A percentile compares a stretch with the other conserved stretches of the same genome.
Conservation (phyloP, 148 eudicot genomes). For the Chenopodium album region DNA sequence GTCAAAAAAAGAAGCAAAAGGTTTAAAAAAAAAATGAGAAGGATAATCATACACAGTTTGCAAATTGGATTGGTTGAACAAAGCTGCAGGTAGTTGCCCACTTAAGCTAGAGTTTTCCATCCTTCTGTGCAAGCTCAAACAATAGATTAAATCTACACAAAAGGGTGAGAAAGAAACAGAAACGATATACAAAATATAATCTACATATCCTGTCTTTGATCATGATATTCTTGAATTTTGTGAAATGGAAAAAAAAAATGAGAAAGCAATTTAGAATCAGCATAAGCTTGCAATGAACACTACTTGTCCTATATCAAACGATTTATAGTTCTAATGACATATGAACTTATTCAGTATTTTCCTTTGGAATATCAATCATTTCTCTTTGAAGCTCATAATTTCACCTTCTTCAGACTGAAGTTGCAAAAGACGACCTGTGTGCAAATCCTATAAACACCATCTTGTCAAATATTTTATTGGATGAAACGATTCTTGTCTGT, state of each 20-base stretch:
- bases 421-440: neutral
- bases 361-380: neutral
- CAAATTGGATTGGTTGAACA: constrained; percentile 27
- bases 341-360: neutral
- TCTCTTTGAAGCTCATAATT: neutral
- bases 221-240: neutral
- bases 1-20: neutral
- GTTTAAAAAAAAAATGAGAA: neutral
- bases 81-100: constrained; percentile 26
- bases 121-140: constrained; percentile 17
- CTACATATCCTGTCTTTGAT: neutral
- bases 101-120: constrained; percentile 30
- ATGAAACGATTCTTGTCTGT: neutral
- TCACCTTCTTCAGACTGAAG: neutral
- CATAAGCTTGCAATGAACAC: neutral
- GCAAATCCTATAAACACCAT: too few relatives aligned
- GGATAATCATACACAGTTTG: constrained; percentile 23
- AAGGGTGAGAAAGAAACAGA: neutral
- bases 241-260: neutral
- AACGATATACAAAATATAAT: neutral
- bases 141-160: neutral
- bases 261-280: neutral
- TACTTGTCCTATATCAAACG: neutral
- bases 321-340: neutral
- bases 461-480: too few relatives aligned